These are phyloP conservation scores for Termitomyces sp. DNA, from an alignment of 768 basidiomycete species.

Conservation along the genomic window DNA sequence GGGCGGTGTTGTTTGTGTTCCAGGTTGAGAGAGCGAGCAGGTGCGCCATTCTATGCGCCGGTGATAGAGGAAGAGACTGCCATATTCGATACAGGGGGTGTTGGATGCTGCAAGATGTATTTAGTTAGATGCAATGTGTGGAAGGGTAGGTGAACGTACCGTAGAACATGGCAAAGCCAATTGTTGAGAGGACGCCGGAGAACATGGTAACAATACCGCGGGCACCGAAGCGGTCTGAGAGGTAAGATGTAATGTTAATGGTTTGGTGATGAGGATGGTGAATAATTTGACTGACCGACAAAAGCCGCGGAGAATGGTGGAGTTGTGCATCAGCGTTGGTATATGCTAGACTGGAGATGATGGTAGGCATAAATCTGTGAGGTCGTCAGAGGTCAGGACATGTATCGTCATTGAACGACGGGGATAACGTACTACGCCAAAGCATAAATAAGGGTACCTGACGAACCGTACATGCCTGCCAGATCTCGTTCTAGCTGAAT, in stretches of 20 bases:
- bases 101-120: too few species aligned
- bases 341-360: slow-evolving; percentile 61
- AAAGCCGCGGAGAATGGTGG: slow-evolving; percentile 50
- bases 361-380: slow-evolving; percentile 65
- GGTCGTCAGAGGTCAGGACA: neutral
- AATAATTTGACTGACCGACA: slow-evolving; percentile 32
- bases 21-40: too few species aligned
- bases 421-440: slow-evolving; percentile 42
- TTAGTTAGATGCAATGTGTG: too few species aligned
- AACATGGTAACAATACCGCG: slow-evolving; percentile 47
- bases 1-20: too few species aligned
- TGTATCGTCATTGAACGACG: neutral
- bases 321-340: slow-evolving; percentile 52
- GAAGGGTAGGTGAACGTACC: too few species aligned
- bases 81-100: too few species aligned
- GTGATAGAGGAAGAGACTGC: too few species aligned
- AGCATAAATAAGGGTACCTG: slow-evolving; percentile 42
- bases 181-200: slow-evolving; percentile 36
- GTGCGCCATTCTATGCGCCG: too few species aligned
- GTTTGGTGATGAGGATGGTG: neutral
- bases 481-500: slow-evolving; percentile 59
- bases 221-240: slow-evolving; percentile 51
- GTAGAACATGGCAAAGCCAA: slow-evolving; percentile 57
- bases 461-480: slow-evolving; percentile 34
- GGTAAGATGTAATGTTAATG: slow-evolving; percentile 28